Conservation (phyloP, 176 grass and related monocot genomes). For the Leersia perrieri region DNA sequence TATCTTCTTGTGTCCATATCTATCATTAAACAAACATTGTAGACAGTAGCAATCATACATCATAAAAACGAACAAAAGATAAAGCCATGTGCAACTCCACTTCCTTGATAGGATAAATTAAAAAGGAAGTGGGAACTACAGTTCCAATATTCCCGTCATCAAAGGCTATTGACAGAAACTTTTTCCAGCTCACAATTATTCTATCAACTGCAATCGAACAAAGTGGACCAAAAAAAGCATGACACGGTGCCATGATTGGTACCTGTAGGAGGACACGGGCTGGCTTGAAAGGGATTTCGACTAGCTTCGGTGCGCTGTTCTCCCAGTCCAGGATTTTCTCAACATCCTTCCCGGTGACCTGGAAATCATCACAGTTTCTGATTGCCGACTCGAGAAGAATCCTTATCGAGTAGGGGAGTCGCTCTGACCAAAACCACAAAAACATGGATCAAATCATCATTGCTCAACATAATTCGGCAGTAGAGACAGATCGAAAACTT, state of each 20-base stretch:
- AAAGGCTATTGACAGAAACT: constrained; percentile 41
- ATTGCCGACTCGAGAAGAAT: constrained; percentile 95
- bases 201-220: constrained; percentile 17
- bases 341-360: constrained; percentile 87
- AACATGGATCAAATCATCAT: background rate
- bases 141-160: constrained; percentile 32
- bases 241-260: background rate
- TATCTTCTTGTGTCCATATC: background rate
- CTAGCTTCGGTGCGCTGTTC: constrained; percentile 80
- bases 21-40: constrained; percentile 26
- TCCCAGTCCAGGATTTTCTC: constrained; percentile 97
- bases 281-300: constrained; percentile 95
- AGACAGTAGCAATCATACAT: constrained; percentile 23
- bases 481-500: background rate
- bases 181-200: constrained; percentile 34
- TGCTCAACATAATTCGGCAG: background rate
- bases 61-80: constrained; percentile 6
- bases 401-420: constrained; percentile 87
- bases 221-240: background rate
- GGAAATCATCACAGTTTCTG: constrained; percentile 94
- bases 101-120: constrained; percentile 30
- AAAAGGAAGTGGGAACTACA: constrained; percentile 21
- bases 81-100: constrained; percentile 22
- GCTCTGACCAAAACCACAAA: constrained; percentile 47
- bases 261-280: constrained; percentile 97